Conservation (phyloP, 306 rosid genomes). For the Pterocarpus santalinus region DNA sequence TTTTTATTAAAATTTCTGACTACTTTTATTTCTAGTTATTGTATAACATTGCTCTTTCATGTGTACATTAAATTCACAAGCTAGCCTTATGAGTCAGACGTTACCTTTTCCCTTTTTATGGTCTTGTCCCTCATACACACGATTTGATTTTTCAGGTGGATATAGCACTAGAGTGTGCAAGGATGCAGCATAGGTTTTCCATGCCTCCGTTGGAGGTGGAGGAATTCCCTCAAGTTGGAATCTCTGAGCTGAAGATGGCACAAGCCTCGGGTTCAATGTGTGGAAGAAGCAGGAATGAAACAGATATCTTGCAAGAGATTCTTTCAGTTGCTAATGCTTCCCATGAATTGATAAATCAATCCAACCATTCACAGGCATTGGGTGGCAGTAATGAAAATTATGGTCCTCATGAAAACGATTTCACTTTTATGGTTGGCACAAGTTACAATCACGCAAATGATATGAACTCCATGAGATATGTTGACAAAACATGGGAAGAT, state of each 20-base stretch:
- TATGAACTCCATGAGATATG: constrained; percentile 54
- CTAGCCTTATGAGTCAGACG: too few relatives aligned
- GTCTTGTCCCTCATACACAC: neutral
- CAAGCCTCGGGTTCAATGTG: constrained; percentile 51
- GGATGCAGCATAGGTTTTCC: constrained; percentile 88
- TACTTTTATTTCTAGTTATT: too few relatives aligned
- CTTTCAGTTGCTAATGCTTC: constrained; percentile 95
- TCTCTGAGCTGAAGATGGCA: constrained; percentile 58
- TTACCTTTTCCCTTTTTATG: neutral
- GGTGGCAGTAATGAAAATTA: constrained; percentile 54
- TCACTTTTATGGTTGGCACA: constrained; percentile 70
- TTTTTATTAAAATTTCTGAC: too few relatives aligned
- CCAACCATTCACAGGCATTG: constrained; percentile 55
- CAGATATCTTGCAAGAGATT: constrained; percentile 87
- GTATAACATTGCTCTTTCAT: neutral
- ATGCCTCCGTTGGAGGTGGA: constrained; percentile 82
- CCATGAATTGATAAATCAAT: constrained; percentile 69
- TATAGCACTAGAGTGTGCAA: constrained; percentile 92
- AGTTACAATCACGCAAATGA: constrained; percentile 49
- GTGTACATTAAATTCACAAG: neutral
- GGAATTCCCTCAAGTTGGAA: constrained; percentile 69
- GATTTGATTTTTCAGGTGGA: constrained; percentile 67
- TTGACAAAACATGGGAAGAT: constrained; percentile 69
- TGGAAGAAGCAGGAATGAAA: constrained; percentile 53
- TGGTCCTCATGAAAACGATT: constrained; percentile 59